Base-by-base conservation (phyloP, 2,329 filamentous ascomycete species). In the Thelonectria olida region DNA sequence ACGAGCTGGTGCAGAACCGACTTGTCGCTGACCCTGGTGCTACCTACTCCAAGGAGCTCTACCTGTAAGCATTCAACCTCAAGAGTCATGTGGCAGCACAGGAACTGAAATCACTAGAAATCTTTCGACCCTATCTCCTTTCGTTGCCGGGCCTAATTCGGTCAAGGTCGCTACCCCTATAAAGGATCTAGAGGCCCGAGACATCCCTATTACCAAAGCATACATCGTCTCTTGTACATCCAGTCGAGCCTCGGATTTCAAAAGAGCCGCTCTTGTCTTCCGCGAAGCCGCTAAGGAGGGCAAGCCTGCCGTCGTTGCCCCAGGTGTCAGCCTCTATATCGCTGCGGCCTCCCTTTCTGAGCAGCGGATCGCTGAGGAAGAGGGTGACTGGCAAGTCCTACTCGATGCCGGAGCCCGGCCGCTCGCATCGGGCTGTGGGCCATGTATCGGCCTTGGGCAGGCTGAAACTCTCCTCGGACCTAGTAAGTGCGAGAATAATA, bases 161-260 rank as follows among this genome's bases (percentile, higher is more conserved):
- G 93, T 97, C 72, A 97, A 97, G 77, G 81, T 97, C 0, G 88
- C 91, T 0, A 97, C 90, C 0, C 92, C 95, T 0, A 77, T 98
- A 1, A 79, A 82, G 5, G 88, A 95, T 28, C 85, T 98, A 1
- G 90, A 90, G 69, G 74, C 85, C 0, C 82, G 95, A 73, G 80
- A 91, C 65, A 97, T 98, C 75, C 84, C 87, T 49, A 78, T 98
- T 20, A 80, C 97, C 80, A 93, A 91, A 73, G 93, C 92, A 0
- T 97, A 97, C 27, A 82, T 97, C 0, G 90, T 97, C 0, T 93
- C 90, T 0, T 98, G 95, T 81, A 98, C 95, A 6, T 97, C 97
- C 79, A 90, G 88, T 0, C 84, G 95, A 50, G 86, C 88, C 9
- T 93, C 92, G 0, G 95, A 98, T 75, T 82, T 98, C 13, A 88